These are phyloP conservation scores for Aurifilum marmelostoma DNA, from an alignment of 2,329 filamentous ascomycete species.

Conservation along the genomic window DNA sequence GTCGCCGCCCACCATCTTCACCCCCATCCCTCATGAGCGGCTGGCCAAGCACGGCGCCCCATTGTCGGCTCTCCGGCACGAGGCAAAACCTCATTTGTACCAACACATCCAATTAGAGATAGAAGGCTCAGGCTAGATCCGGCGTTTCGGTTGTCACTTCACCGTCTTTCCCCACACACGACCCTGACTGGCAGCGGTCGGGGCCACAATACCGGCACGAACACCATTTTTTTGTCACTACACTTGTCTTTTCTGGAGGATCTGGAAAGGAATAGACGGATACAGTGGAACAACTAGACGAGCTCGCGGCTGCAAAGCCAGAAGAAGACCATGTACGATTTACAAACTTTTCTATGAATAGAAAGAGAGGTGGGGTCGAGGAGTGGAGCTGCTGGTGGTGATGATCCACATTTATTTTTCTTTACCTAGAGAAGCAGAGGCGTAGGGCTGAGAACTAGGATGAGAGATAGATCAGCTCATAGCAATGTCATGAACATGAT, in stretches of 20 bases:
- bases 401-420: constrained; percentile 19
- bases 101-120: constrained; percentile 18
- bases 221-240: constrained; percentile 15
- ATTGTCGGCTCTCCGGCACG: constrained; percentile 14
- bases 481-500: constrained; percentile 29
- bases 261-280: background rate
- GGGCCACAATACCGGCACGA: constrained; percentile 9
- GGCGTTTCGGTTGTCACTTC: constrained; percentile 24
- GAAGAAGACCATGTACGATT: background rate
- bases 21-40: constrained; percentile 12
- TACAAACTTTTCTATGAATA: background rate
- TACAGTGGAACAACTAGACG: background rate
- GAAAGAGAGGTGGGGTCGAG: background rate
- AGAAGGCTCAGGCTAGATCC: constrained; percentile 23
- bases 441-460: constrained; percentile 7
- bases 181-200: constrained; percentile 17
- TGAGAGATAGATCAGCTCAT: constrained; percentile 22
- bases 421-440: background rate
- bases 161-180: constrained; percentile 10
- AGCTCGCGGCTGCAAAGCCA: constrained; percentile 11
- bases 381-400: background rate
- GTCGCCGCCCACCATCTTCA: no score
- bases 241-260: constrained; percentile 15
- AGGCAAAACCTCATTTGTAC: constrained; percentile 14
- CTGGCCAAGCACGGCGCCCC: constrained; percentile 15